phyloP scores from a whole-genome alignment of 345 rosid species.

The Eucalyptus microcorys region DNA sequence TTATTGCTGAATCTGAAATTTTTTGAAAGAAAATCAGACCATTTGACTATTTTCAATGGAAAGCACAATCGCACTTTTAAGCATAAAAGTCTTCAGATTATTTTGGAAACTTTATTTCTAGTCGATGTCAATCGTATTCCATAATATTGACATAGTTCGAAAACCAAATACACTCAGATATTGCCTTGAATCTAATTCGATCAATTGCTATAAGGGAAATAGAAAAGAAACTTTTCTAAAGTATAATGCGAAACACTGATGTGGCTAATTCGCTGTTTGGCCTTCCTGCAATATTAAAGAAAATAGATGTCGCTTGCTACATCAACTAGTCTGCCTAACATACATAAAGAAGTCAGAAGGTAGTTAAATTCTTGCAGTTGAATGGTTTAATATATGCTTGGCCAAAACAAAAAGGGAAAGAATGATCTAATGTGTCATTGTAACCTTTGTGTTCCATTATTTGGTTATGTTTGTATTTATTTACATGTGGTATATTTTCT shows the following conservation, averaged over 20 bases:
- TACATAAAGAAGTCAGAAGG: neutral
- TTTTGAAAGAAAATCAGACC: neutral
- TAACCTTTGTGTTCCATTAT: neutral
- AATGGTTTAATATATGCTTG: neutral
- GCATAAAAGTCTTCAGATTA: neutral
- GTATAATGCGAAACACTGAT: neutral
- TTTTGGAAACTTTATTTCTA: neutral
- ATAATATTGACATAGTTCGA: neutral
- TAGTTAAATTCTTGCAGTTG: neutral
- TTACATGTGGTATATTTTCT: neutral
- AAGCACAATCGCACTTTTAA: neutral
- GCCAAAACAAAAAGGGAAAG: neutral
- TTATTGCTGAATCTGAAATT: neutral
- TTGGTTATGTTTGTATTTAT: neutral
- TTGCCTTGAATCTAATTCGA: neutral
- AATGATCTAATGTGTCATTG: neutral
- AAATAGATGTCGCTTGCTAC: neutral
- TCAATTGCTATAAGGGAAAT: neutral
- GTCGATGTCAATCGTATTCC: neutral
- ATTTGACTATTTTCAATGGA: neutral
- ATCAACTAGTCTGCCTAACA: neutral
- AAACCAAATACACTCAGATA: neutral
- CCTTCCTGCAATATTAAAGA: neutral
- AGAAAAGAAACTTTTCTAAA: neutral
- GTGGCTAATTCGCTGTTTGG: neutral